phyloP scores from a whole-genome alignment of 768 basidiomycete genomes.

The Stropharia rugosoannulata region DNA sequence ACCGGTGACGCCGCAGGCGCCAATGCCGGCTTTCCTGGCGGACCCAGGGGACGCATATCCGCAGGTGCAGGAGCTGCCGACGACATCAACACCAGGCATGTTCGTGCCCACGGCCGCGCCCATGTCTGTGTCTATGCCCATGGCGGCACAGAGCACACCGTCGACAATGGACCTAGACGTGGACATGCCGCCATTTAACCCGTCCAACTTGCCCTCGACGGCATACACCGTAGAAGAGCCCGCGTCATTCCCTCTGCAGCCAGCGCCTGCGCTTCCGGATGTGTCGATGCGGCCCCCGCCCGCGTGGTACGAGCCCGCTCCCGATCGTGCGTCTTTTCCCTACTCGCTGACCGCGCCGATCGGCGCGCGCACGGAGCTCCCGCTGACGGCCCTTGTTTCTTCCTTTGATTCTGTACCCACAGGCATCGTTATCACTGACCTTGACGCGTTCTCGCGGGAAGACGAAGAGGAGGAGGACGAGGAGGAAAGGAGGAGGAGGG shows the following conservation, averaged over 20 bases:
- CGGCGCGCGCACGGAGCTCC: not conserved
- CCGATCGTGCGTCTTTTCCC: slow-evolving; percentile 51
- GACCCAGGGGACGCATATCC: not conserved
- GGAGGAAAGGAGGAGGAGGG: not conserved
- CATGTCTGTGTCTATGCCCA: not conserved
- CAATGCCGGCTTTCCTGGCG: not conserved
- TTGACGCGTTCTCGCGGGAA: slow-evolving; percentile 50
- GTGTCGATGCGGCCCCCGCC: slow-evolving; percentile 56
- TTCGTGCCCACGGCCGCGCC: not conserved
- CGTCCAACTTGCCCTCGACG: not conserved
- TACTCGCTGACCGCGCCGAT: not conserved
- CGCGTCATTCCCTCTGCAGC: slow-evolving; percentile 8
- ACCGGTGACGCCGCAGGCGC: not conserved
- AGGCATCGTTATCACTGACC: slow-evolving; percentile 67
- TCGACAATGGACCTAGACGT: slow-evolving; percentile 9
- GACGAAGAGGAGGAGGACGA: slow-evolving; percentile 31
- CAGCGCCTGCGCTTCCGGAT: slow-evolving; percentile 33
- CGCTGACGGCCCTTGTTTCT: not conserved
- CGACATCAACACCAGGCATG: not conserved
- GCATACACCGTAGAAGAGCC: slow-evolving; percentile 37
- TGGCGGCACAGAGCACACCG: slow-evolving; percentile 1
- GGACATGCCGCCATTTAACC: slow-evolving; percentile 11
- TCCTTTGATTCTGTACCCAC: slow-evolving; percentile 5
- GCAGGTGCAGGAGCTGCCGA: not conserved
- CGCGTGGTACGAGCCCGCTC: slow-evolving; percentile 71